Evolutionary conservation across 1,284 basidiomycete genomes (phyloP).

Genomic region (Cystobasidium sp.): DNA sequence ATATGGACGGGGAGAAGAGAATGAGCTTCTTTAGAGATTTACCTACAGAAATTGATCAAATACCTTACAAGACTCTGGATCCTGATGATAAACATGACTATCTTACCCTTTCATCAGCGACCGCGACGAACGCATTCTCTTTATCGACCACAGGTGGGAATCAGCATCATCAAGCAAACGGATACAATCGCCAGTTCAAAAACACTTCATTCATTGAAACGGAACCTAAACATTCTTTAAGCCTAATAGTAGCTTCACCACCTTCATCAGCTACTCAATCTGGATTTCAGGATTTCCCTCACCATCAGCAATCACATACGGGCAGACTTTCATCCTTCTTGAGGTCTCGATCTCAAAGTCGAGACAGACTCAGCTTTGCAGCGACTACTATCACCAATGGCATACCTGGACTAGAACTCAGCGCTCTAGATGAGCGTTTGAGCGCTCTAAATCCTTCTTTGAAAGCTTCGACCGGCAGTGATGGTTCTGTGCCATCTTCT

Average conservation of each 20-base stretch:
- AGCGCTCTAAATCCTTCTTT: background rate
- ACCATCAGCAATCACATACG: background rate
- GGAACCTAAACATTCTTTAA: constrained; percentile 61
- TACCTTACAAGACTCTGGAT: constrained; percentile 21
- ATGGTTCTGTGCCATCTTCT: background rate
- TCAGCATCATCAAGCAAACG: background rate
- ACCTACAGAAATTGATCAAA: constrained; percentile 47
- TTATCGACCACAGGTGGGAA: background rate
- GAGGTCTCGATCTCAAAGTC: constrained; percentile 25
- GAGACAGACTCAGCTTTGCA: constrained; percentile 10
- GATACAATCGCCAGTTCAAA: constrained; percentile 59
- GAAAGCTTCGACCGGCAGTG: background rate
- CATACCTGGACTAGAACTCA: constrained; percentile 9
- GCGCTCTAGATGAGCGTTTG: constrained; percentile 7
- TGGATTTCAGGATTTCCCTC: background rate
- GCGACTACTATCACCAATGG: background rate
- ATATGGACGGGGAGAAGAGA: constrained; percentile 60
- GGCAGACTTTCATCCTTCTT: constrained; percentile 5
- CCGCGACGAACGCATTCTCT: background rate
- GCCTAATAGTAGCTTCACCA: constrained; percentile 53
- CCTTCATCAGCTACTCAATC: constrained; percentile 29
- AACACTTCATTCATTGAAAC: constrained; percentile 60
- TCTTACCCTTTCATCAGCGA: too few relatives aligned
- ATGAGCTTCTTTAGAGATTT: constrained; percentile 60
- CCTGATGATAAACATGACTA: constrained; percentile 9